Percentiles rank a stretch among this genome's conserved stretches.
phyloP scores from a whole-genome alignment of 805 yeast genomes.

The Candida orba region DNA sequence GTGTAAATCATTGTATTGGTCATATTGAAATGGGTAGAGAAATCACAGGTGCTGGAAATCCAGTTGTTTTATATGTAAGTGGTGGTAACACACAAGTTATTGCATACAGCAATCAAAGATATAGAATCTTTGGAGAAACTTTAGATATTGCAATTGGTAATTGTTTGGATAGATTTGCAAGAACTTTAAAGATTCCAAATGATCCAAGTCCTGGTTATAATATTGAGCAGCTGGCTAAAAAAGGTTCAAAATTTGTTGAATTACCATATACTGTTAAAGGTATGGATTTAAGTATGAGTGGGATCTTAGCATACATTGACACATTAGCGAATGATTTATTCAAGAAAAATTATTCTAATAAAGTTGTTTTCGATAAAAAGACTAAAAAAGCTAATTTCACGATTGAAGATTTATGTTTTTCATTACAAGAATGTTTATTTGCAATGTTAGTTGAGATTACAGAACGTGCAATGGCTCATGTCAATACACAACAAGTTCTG shows the following conservation, averaged over 20 bases:
- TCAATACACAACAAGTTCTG: conserved; percentile 77
- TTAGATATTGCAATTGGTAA: conserved; percentile 96
- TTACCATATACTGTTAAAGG: conserved; percentile 97
- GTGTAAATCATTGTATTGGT: conserved; percentile 96
- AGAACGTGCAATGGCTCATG: conserved; percentile 98
- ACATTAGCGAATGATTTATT: conserved; percentile 68
- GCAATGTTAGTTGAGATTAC: conserved; percentile 98
- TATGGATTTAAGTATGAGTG: conserved; percentile 96
- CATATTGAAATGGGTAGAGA: conserved; percentile 99
- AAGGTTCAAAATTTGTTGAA: conserved; percentile 50
- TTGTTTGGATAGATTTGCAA: conserved; percentile 92
- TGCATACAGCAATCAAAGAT: conserved; percentile 89
- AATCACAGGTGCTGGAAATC: conserved; percentile 95
- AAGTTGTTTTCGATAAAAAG: conserved; percentile 28
- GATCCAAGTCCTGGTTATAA: conserved; percentile 97
- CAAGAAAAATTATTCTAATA: conserved; percentile 32
- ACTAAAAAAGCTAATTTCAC: conserved; percentile 48
- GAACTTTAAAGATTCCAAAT: conserved; percentile 81
- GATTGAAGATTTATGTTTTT: conserved; percentile 83
- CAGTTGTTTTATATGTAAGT: conserved; percentile 93
- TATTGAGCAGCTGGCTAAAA: conserved; percentile 87
- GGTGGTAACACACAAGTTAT: conserved; percentile 99
- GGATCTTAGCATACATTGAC: conserved; percentile 83
- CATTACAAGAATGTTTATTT: conserved; percentile 85
- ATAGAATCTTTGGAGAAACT: conserved; percentile 98